phyloP scores from a whole-genome alignment of 257 asterid species.

The Orobanche coerulescens region DNA sequence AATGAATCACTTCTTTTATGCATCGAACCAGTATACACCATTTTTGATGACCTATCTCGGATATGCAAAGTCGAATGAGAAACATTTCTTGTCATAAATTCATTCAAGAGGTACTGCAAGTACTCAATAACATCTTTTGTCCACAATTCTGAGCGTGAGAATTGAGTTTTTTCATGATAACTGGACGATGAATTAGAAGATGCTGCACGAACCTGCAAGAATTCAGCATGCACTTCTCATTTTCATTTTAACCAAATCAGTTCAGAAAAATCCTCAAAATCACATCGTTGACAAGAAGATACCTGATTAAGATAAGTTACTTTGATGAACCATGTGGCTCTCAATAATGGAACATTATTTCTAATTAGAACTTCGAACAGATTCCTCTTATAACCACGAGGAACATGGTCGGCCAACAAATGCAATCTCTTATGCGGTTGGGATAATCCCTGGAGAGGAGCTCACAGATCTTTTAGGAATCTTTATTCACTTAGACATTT shows the following conservation, averaged over 20 bases:
- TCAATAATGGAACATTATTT: slow-evolving; percentile 63
- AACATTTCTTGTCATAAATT: slow-evolving; percentile 46
- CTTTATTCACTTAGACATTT: background rate
- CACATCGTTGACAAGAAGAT: slow-evolving; percentile 6
- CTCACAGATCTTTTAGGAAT: slow-evolving; percentile 7
- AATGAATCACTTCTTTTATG: slow-evolving; percentile 37
- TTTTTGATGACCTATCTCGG: slow-evolving; percentile 49
- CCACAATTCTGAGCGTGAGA: slow-evolving; percentile 78
- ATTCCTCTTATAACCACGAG: slow-evolving; percentile 65
- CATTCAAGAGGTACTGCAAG: slow-evolving; percentile 66
- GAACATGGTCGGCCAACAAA: slow-evolving; percentile 78
- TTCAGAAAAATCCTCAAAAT: background rate
- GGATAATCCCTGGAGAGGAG: slow-evolving; percentile 54
- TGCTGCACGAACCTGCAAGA: slow-evolving; percentile 62
- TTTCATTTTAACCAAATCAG: background rate
- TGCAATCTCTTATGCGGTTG: slow-evolving; percentile 65
- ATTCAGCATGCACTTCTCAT: slow-evolving; percentile 23
- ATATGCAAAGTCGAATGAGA: slow-evolving; percentile 39
- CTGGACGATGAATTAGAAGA: slow-evolving; percentile 57
- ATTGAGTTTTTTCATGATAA: slow-evolving; percentile 51
- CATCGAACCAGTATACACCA: slow-evolving; percentile 42
- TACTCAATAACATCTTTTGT: slow-evolving; percentile 75
- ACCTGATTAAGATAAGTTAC: slow-evolving; percentile 89
- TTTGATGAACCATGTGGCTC: slow-evolving; percentile 86
- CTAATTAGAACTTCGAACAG: slow-evolving; percentile 65